Evolutionary conservation across 345 rosid genomes (phyloP), one percentile per base, ranked within the genome.

Genomic region (Balakata baccata): DNA sequence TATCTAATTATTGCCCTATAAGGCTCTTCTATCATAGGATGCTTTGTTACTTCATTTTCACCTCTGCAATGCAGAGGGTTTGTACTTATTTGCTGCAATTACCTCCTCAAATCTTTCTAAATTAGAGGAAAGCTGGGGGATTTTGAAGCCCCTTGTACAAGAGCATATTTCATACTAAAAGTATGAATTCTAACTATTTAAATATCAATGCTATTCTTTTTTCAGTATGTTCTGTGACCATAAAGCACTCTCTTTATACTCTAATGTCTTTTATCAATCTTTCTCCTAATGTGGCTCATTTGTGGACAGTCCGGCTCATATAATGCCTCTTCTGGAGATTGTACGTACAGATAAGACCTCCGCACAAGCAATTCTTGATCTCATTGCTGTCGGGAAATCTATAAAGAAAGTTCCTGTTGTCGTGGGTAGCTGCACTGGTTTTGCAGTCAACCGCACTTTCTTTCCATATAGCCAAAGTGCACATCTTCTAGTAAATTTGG

Each of bases 291-390:
- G 8, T 53, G 59, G 29, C 67, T 85, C 38, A 79, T 70, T 62
- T 17, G 58, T 83, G 66, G 61, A 79, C 85, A 94, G 97, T 79
- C 99, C 99, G 69, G 99, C 99, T 61, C 98, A 95, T 81, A 81
- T 92, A 74, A 95, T 92, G 99, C 88, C 99, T 63, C 94, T 95
- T 77, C 86, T 92, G 73, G 99, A 95, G 92, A 92, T 92, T 73
- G 97, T 95, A 59, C 84, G 94, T 68, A 83, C 98, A 14, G 83
- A 88, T 63, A 91, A 79, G 68, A 95, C 98, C 72, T 92, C 97
- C 64, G 86, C 94, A 14, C 98, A 95, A 84, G 92, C 82, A 57
- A 89, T 91, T 78, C 87, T 95, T 63, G 98, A 95, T 88, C 96
- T 95, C 81, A 87, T 92, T 92, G 64, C 94, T 22, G 83, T 91